Conservation (phyloP, 2,329 filamentous ascomycete genomes). For the Penicillium concentricum region DNA sequence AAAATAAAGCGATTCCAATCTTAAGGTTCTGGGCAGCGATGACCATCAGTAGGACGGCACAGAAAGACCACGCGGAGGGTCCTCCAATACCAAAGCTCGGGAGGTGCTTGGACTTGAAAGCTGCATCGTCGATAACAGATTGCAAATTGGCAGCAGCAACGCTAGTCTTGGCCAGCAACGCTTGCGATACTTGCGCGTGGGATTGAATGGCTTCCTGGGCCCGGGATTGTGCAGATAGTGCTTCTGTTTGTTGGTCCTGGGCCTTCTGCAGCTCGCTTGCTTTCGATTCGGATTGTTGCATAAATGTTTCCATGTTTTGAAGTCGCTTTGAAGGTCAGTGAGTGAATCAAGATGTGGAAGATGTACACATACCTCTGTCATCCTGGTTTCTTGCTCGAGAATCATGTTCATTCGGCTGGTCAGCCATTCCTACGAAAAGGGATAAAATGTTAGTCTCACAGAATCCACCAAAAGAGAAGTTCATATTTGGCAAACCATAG, state of each 20-base stretch:
- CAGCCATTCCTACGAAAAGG: constrained; percentile 32
- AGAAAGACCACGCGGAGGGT: constrained; percentile 26
- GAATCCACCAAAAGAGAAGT: not conserved
- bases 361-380: constrained; percentile 30
- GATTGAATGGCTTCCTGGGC: constrained; percentile 29
- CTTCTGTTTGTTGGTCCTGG: constrained; percentile 37
- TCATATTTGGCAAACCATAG: constrained; percentile 30
- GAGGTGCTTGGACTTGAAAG: constrained; percentile 21
- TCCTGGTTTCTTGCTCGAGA: constrained; percentile 34
- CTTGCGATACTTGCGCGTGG: constrained; percentile 29
- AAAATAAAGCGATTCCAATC: constrained; percentile 21
- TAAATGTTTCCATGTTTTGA: constrained; percentile 30
- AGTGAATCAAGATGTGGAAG: too few relatives aligned
- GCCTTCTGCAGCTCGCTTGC: constrained; percentile 33
- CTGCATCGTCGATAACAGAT: constrained; percentile 31
- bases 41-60: constrained; percentile 24
- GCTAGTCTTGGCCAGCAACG: constrained; percentile 32
- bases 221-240: constrained; percentile 25
- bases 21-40: constrained; percentile 26
- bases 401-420: constrained; percentile 26
- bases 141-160: constrained; percentile 33
- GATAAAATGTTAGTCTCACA: constrained; percentile 3
- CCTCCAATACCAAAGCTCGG: constrained; percentile 19
- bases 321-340: constrained; percentile 37
- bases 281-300: constrained; percentile 34